phyloP scores from a whole-genome alignment of 2,329 filamentous ascomycete genomes.

The Orbilia javanica region DNA sequence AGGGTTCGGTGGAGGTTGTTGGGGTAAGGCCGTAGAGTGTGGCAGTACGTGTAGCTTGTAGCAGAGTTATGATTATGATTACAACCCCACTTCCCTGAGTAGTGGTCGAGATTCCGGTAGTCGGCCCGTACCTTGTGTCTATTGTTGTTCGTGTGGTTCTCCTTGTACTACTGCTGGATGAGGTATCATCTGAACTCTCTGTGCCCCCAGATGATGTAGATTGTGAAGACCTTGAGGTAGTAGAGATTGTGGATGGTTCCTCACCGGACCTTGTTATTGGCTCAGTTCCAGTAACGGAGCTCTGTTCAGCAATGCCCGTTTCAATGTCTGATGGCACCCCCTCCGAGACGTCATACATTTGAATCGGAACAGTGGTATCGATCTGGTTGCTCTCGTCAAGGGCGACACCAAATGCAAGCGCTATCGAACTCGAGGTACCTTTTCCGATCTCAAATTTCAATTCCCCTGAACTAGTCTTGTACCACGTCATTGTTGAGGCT shows the following conservation, averaged over 20 bases:
- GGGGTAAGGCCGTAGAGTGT: conserved; percentile 19
- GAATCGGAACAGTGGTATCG: conserved; percentile 51
- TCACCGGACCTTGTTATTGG: conserved; percentile 1
- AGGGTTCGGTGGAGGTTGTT: conserved; percentile 11
- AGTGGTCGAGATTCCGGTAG: conserved; percentile 15
- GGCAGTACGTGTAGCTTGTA: conserved; percentile 3
- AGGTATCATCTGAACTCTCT: neutral
- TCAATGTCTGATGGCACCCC: conserved; percentile 32
- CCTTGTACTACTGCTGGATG: neutral
- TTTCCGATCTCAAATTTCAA: conserved; percentile 16
- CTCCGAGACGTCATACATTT: conserved; percentile 49
- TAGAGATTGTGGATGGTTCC: neutral
- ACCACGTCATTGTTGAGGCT: conserved; percentile 29
- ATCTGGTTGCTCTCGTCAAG: conserved; percentile 27
- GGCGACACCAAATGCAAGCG: conserved; percentile 40
- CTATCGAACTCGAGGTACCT: conserved; percentile 29
- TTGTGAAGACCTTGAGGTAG: neutral
- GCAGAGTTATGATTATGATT: conserved; percentile 15
- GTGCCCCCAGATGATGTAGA: neutral
- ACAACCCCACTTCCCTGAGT: conserved; percentile 19
- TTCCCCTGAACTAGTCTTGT: conserved; percentile 5
- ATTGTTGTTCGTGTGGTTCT: neutral
- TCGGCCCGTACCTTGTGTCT: conserved; percentile 30
- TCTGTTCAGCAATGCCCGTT: conserved; percentile 27
- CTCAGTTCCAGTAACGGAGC: neutral